Evolutionary conservation across 805 yeast genomes (phyloP), one percentile per base, ranked within the genome.

Genomic region (Yarrowia phangngaensis): DNA sequence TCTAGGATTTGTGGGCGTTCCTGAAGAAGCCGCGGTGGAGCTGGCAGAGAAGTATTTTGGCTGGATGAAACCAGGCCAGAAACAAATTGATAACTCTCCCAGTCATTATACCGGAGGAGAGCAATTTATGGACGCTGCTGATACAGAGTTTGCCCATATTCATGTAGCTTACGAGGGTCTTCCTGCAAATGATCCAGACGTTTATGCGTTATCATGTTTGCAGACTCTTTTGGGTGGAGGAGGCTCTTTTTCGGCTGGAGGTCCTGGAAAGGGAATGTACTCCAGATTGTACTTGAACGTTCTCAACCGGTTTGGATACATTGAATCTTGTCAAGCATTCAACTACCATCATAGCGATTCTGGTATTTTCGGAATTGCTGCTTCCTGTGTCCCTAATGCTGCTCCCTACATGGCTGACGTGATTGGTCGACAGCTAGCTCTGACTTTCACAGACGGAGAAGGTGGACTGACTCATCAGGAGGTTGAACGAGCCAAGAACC

Each of bases 181-280:
- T 2, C 82, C 95, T 1, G 81, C 88, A 23, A 75, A 78, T 45
- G 81, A 84, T 61, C 86, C 85, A 14, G 97, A 92, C 58, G 79
- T 89, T 33, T 92, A 92, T 60, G 94, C 95, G 1, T 70, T 88
- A 29, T 96, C 97, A 2, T 80, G 88, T 1, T 71, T 92, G 51
- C 97, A 92, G 63, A 86, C 89, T 52, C 70, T 90, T 16, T 69
- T 92, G 11, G 98, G 98, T 32, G 97, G 97, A 27, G 98, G 97
- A 51, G 95, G 96, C 4, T 88, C 97, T 1, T 92, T 92, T 62
- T 82, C 94, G 14, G 97, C 98, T 8, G 98, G 98, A 56, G 98
- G 98, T 0, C 98, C 98, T 13, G 98, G 98, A 48, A 92, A 92
- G 66, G 98, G 98, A 4, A 89, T 92, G 97, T 92, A 88, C 64